Evolutionary conservation across 2,329 filamentous ascomycete genomes (phyloP), one percentile per base, ranked within the genome.

Genomic region (Cytospora chrysosperma): DNA sequence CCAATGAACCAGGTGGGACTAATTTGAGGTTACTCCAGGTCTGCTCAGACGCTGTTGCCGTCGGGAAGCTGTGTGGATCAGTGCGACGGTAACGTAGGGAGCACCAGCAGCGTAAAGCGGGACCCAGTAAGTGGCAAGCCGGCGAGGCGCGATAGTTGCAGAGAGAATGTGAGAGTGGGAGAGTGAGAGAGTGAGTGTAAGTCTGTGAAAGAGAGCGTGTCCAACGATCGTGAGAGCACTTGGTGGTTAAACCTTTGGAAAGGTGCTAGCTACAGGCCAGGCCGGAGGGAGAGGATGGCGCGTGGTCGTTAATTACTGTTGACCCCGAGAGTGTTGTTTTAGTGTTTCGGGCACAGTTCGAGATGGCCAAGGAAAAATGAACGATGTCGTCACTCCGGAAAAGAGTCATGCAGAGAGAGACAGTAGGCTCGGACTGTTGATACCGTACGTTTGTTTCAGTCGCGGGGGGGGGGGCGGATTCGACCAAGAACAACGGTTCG

Each of bases 1-100:
- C 61, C 61, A 59, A 59, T 63, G 49, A 60, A 54, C 59, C 28
- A n/a, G 34, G 54, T 54, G 24, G 13, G 19, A n/a, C 55, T 60
- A 30, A 26, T 28, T 24, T 52, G 27, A 55, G 26, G 61, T 63
- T 63, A 63, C 61, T 56, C 61, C 56, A 50, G 37, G 49, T 57
- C 43, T 40, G 53, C 61, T 59, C 61, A 54, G 56, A 54, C 56
- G 56, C 61, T 63, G n/a, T 53, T 63, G 61, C 61, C 61, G 61
- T 55, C 61, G 61, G 61, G 56, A 59, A 49, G 21, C 61, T 28
- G 56, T 60, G 56, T 55, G 61, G 60, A 51, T 63, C 61, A 63
- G 61, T 63, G 56, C 34, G 55, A 63, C 61, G 34, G 56, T 49
- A 59, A 61, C 27, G 28, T 55, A 47, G 28, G 37, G 32, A 40